Evolutionary conservation across 768 basidiomycete species (phyloP).

Genomic region (Postia placenta): DNA sequence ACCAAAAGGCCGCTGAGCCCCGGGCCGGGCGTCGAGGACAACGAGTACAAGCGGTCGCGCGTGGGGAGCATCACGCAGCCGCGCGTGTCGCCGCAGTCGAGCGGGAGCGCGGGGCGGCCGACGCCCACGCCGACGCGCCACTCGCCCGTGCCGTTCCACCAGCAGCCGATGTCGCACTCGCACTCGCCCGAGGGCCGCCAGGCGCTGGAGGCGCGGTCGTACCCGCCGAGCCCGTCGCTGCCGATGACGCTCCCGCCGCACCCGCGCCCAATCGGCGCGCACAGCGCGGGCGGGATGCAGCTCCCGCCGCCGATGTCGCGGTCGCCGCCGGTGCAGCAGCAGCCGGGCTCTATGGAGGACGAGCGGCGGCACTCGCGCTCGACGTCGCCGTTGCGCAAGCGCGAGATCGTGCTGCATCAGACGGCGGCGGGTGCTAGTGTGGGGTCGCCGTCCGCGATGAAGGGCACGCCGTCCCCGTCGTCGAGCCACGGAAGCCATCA

Average conservation of each 20-base stretch:
- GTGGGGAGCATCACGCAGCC: slow-evolving; percentile 34
- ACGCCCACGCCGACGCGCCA: slow-evolving; percentile 52
- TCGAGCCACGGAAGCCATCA: slow-evolving; percentile 30
- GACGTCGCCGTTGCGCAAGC: slow-evolving; percentile 41
- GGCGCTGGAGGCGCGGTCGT: slow-evolving; percentile 24
- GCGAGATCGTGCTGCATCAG: slow-evolving; percentile 43
- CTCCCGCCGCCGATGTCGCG: slow-evolving; percentile 69
- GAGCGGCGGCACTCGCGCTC: slow-evolving; percentile 50
- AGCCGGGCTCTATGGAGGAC: slow-evolving; percentile 34
- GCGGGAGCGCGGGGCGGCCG: slow-evolving; percentile 35
- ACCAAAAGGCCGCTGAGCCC: slow-evolving; percentile 71
- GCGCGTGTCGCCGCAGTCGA: slow-evolving; percentile 43
- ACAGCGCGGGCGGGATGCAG: slow-evolving; percentile 23
- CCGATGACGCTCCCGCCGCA: slow-evolving; percentile 66
- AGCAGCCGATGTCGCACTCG: slow-evolving; percentile 62
- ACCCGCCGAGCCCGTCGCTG: slow-evolving; percentile 46
- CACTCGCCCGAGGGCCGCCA: slow-evolving; percentile 66
- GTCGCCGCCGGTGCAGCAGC: slow-evolving; percentile 51
- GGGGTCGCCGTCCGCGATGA: slow-evolving; percentile 34
- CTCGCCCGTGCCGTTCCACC: slow-evolving; percentile 70
- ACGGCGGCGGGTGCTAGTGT: neutral
- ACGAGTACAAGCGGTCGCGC: slow-evolving; percentile 57
- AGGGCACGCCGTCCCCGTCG: slow-evolving; percentile 51
- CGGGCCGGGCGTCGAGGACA: slow-evolving; percentile 47
- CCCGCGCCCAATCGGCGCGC: slow-evolving; percentile 59